Base-by-base conservation (phyloP, 1,139 yeast genomes). In the Blastobotrys indianensis region DNA sequence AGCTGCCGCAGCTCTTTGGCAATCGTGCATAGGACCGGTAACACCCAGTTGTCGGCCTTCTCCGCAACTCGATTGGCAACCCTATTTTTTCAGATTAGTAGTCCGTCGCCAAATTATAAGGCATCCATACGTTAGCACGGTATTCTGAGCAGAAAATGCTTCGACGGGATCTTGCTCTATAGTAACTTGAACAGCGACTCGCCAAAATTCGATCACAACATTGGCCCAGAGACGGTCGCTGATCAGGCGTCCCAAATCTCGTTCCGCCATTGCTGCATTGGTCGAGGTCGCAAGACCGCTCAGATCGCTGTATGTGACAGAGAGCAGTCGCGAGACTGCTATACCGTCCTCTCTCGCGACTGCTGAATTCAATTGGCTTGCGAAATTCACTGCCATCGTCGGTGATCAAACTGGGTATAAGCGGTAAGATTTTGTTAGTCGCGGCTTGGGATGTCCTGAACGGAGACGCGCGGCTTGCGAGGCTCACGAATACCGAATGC, bases 41-140 rank as follows among this genome's bases (percentile, higher is more conserved):
- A 72, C 29, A 85, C 73, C 95, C 95, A 86, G 50, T 72, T 73
- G 16, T 78, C 74, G 53, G 80, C 79, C 10, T 68, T 61, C 49
- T 80, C 87, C 0, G 87, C 83, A 28, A 78, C 77, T 43, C 87
- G 68, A 50, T 80, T 80, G 29, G 51, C 44, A 17, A 51, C 50
- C 3, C 52, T 51, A 11, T 6, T 28, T n/a, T n/a, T n/a, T n/a
- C 9, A 16, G n/a, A 13, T 28, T 5, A 20, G 23, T 36, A 15
- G 47, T 49, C 39, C 44, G 49, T n/a, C n/a, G n/a, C 36, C 33
- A 31, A 20, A 6, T 23, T 5, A 29, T n/a, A 11, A 12, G 54
- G 4, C 25, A 4, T 7, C 7, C 57, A 15, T 46, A 54, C 51
- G 54, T 51, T 32, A 61, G 50, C 36, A 61, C 46, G 20, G 49